A percentile compares a stretch with the other conserved stretches of the same genome.
These are phyloP conservation scores for Sapria himalayana DNA, from an alignment of 345 rosid genomes.

Conservation along the genomic window DNA sequence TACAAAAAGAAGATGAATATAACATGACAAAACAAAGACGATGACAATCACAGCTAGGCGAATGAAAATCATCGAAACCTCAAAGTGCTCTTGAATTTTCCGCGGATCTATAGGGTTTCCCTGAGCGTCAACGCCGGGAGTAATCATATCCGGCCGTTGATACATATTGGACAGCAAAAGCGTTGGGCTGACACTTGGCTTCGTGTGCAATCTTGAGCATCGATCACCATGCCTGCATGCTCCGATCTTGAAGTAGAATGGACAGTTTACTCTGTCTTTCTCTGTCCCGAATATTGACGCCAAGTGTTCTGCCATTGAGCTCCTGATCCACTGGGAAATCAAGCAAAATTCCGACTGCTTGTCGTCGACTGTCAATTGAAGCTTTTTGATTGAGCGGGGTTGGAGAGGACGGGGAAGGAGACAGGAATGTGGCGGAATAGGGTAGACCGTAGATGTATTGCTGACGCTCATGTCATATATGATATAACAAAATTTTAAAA, in stretches of 20 bases:
- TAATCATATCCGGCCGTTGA: conserved; percentile 58
- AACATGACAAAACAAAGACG: not conserved
- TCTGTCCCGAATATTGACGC: conserved; percentile 76
- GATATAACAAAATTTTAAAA: too few species aligned
- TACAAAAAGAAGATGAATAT: not conserved
- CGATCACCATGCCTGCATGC: conserved; percentile 65
- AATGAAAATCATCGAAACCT: conserved; percentile 21
- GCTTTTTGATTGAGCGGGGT: too few species aligned
- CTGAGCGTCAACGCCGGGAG: conserved; percentile 34
- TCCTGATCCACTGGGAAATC: too few species aligned
- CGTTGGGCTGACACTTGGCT: conserved; percentile 54
- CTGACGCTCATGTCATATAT: too few species aligned
- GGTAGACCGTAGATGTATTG: too few species aligned
- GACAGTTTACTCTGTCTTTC: conserved; percentile 70
- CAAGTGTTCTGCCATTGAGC: conserved; percentile 44
- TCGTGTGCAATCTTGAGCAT: conserved; percentile 64
- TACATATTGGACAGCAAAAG: conserved; percentile 63
- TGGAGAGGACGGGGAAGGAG: too few species aligned
- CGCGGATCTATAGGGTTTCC: conserved; percentile 38
- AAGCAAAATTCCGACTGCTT: too few species aligned
- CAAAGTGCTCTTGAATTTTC: conserved; percentile 40
- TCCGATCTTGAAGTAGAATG: conserved; percentile 73
- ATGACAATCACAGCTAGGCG: not conserved
- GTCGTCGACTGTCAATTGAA: too few species aligned
- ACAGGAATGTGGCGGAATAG: too few species aligned